Evolutionary conservation across 73 alveolate genomes (phyloP).

Genomic region (Effrenium voratum): DNA sequence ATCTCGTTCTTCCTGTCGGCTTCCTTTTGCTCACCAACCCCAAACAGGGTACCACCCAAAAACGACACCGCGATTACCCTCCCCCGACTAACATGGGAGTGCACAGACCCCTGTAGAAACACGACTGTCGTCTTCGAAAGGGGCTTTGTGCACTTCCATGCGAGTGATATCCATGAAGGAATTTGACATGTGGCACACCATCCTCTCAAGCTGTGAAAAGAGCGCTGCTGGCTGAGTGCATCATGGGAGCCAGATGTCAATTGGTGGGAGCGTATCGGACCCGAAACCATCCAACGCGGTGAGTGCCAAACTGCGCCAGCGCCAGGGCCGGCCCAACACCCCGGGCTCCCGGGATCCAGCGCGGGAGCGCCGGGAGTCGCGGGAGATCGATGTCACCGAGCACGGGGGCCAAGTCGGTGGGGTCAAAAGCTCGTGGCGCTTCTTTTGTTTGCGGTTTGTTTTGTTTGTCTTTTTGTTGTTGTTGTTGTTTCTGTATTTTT

Average conservation of each 20-base stretch:
- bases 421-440: not conserved
- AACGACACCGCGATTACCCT: too few relatives aligned
- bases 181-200: not conserved
- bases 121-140: not conserved
- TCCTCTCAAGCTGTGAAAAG: not conserved
- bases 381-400: not conserved
- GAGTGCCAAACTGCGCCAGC: not conserved
- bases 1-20: too few relatives aligned
- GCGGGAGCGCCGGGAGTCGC: slow-evolving; percentile 6
- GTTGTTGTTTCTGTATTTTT: not conserved
- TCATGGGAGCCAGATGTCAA: not conserved
- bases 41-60: too few relatives aligned
- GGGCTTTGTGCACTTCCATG: not conserved
- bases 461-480: not conserved
- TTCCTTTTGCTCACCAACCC: too few relatives aligned
- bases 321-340: slow-evolving; percentile 26
- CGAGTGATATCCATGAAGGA: not conserved
- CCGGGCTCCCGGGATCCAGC: slow-evolving; percentile 17
- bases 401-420: not conserved
- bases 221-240: too few relatives aligned
- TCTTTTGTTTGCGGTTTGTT: not conserved
- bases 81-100: too few relatives aligned
- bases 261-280: not conserved
- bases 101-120: too few relatives aligned
- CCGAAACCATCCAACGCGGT: not conserved